A percentile compares a stretch with the other conserved stretches of the same genome.
phyloP scores from a whole-genome alignment of 129 eudicot species.

The Tagetes patula region DNA sequence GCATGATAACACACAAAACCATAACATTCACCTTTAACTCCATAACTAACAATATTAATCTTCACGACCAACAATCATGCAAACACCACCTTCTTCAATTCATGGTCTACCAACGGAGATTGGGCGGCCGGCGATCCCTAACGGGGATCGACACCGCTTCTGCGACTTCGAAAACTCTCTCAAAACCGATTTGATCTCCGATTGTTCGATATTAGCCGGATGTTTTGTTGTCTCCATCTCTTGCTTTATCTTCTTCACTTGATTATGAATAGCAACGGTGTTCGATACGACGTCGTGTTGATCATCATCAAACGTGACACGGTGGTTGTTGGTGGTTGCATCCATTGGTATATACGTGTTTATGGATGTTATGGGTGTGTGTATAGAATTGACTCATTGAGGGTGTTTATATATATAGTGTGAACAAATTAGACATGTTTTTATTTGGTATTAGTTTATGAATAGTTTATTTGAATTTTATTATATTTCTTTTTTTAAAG shows the following conservation, averaged over 20 bases:
- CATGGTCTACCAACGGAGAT: constrained; percentile 46
- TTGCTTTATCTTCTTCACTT: constrained; percentile 56
- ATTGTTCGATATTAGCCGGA: constrained; percentile 37
- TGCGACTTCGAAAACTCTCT: constrained; percentile 40
- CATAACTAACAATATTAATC: too few species aligned
- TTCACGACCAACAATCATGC: not conserved
- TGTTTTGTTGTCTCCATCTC: constrained; percentile 58
- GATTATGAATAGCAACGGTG: constrained; percentile 54
- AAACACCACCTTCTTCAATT: not conserved
- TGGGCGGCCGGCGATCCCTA: constrained; percentile 47
- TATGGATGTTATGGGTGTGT: constrained; percentile 9
- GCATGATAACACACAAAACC: not conserved
- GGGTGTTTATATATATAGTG: constrained; percentile 23
- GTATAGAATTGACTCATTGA: not conserved
- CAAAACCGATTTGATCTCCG: constrained; percentile 35
- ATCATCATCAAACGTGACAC: constrained; percentile 17
- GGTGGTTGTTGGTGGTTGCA: constrained; percentile 17
- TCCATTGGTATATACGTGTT: constrained; percentile 14
- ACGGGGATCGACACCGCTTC: constrained; percentile 55
- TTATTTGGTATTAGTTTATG: not conserved
- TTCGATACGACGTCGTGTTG: not conserved
- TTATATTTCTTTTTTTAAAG: constrained; percentile 7
- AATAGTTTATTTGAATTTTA: not conserved
- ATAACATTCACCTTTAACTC: constrained; percentile 1
- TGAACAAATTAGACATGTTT: constrained; percentile 11